Base-by-base conservation (phyloP, 768 basidiomycete genomes). In the Panaeolus cyanescens region DNA sequence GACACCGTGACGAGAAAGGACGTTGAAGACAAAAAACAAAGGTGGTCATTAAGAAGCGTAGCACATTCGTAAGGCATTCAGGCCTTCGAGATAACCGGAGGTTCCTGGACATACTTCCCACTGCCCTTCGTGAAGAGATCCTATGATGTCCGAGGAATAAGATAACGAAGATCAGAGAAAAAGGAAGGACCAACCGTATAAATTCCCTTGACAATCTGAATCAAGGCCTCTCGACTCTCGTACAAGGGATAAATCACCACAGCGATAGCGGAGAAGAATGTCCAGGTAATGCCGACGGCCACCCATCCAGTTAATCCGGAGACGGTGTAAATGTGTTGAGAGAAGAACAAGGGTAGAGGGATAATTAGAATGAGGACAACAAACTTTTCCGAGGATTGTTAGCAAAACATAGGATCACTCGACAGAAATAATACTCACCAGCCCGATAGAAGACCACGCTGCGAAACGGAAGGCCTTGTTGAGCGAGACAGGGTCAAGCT, bases 231-330 rank as follows among this genome's bases (percentile, higher is more conserved):
- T 39, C 92, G 79, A 57, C 91, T 93, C 79, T 98, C 95, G 76
- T 82, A 96, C 4, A 96, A 76, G 19, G 95, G 95, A 67, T 93
- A 94, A 13, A 96, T 22, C 19, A 96, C 92, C 40, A 94, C 92
- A 6, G 85, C 77, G 62, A 89, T 80, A 3, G 87, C 79, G 1
- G 92, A 94, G 55, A 81, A 77, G 74, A 96, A 95, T 20, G 89
- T 79, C 95, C 95, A 97, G 33, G 89, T 77, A 61, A 97, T 88
- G 2, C 91, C 90, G 59, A 96, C 77, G 40, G 84, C 75, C 7
- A 96, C 89, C 94, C 94, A 97, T 0, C 84, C 89, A 0, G 86
- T 83, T 60, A 93, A 80, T 5, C 90, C 91, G 9, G 74, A 65
- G 37, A 83, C 79, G 22, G 83, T 81, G 62, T 86, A 95, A 22